A percentile compares a stretch with the other conserved stretches of the same genome.
Evolutionary conservation across 306 rosid genomes (phyloP).

Genomic region (Nissolia schottii): DNA sequence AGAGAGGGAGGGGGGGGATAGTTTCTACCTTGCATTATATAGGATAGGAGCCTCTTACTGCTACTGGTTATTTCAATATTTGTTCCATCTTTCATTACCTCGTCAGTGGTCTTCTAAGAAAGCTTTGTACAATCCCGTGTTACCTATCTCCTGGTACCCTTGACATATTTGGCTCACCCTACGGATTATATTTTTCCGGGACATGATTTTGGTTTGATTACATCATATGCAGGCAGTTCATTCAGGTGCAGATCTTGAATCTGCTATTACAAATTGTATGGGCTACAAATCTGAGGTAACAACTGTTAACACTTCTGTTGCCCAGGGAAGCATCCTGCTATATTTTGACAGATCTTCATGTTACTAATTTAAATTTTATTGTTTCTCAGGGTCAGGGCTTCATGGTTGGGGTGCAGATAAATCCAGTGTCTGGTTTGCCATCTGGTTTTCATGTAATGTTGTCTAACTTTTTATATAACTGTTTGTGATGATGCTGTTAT

Average conservation of each 20-base stretch:
- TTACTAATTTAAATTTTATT: slow-evolving; percentile 5
- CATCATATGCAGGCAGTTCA: slow-evolving; percentile 79
- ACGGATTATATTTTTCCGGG: slow-evolving; percentile 5
- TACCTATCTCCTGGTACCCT: slow-evolving; percentile 11
- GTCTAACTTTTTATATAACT: slow-evolving; percentile 22
- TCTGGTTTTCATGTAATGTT: slow-evolving; percentile 74
- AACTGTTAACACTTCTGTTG: slow-evolving; percentile 12
- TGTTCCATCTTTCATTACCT: slow-evolving; percentile 7
- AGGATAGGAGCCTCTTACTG: background rate
- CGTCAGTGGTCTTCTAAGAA: slow-evolving; percentile 12
- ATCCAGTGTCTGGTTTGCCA: slow-evolving; percentile 89
- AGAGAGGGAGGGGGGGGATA: background rate
- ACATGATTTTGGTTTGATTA: slow-evolving; percentile 9
- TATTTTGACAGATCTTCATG: slow-evolving; percentile 20
- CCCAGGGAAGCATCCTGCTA: slow-evolving; percentile 9
- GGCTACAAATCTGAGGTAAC: slow-evolving; percentile 91
- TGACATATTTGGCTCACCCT: slow-evolving; percentile 16
- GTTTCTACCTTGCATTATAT: slow-evolving; percentile 9
- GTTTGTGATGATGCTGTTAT: slow-evolving; percentile 17
- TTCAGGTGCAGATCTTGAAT: slow-evolving; percentile 97
- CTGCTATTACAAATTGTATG: slow-evolving; percentile 78
- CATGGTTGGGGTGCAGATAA: slow-evolving; percentile 97
- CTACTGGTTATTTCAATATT: slow-evolving; percentile 13
- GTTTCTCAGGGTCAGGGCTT: slow-evolving; percentile 92
- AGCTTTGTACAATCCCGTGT: slow-evolving; percentile 16